phyloP scores from a whole-genome alignment of 1,284 basidiomycete genomes.

The Malassezia psittaci region DNA sequence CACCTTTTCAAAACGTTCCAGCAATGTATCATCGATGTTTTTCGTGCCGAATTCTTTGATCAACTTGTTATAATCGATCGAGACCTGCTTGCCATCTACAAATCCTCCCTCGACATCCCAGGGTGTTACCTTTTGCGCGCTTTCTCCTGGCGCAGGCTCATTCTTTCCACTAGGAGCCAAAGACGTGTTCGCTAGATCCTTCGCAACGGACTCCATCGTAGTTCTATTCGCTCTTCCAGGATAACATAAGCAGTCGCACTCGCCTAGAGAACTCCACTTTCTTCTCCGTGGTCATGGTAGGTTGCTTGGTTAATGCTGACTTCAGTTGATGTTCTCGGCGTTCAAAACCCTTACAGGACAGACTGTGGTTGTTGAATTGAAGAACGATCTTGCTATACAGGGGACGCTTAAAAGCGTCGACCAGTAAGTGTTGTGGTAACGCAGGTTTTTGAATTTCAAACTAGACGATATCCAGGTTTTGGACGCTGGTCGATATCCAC shows the following conservation, averaged over 20 bases:
- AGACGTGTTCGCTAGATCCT: conserved; percentile 25
- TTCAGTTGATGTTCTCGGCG: conserved; percentile 84
- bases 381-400: conserved; percentile 95
- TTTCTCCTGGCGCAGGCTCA: background rate
- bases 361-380: conserved; percentile 81
- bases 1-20: conserved; percentile 80
- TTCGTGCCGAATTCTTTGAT: conserved; percentile 87
- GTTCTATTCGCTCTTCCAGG: background rate
- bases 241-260: conserved; percentile 3
- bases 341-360: conserved; percentile 99
- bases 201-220: conserved; percentile 24
- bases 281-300: conserved; percentile 2
- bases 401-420: conserved; percentile 95
- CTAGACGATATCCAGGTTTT: conserved; percentile 86
- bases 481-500: conserved; percentile 85
- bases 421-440: conserved; percentile 54
- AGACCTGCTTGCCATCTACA: conserved; percentile 68
- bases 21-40: conserved; percentile 63
- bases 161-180: conserved; percentile 14
- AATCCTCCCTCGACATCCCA: conserved; percentile 96
- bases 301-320: background rate
- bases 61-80: conserved; percentile 85
- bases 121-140: conserved; percentile 77
- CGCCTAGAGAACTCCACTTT: too few species aligned
- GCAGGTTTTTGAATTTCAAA: conserved; percentile 80